These are phyloP conservation scores for Boletus rufocinnamomeus DNA, from an alignment of 768 basidiomycete species.

Conservation along the genomic window DNA sequence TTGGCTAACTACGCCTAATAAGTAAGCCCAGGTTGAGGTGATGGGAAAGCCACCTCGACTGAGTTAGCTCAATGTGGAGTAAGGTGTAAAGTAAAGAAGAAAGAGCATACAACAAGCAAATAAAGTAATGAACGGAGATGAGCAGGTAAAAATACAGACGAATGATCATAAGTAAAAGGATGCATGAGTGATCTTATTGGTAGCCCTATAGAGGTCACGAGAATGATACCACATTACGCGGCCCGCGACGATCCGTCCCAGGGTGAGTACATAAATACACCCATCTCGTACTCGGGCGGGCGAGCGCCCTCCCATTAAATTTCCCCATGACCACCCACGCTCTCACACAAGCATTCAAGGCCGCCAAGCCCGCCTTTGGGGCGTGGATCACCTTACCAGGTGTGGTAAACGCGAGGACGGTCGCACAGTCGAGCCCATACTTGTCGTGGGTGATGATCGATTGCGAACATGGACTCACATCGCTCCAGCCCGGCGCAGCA, in stretches of 20 bases:
- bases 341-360: slow-evolving; percentile 53
- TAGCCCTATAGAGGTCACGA: not conserved
- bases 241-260: slow-evolving; percentile 4
- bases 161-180: no score
- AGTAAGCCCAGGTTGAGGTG: no score
- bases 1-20: no score
- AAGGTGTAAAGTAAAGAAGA: no score
- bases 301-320: not conserved
- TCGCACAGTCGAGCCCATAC: slow-evolving; percentile 55
- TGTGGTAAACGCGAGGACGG: slow-evolving; percentile 55
- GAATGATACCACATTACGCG: not conserved
- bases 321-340: slow-evolving; percentile 52
- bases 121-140: no score
- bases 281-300: not conserved
- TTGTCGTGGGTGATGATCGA: slow-evolving; percentile 68
- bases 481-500: slow-evolving; percentile 55
- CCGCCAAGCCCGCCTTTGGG: slow-evolving; percentile 63
- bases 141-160: no score
- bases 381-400: slow-evolving; percentile 67
- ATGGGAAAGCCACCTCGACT: no score
- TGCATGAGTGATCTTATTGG: no score
- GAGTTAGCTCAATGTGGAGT: no score
- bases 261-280: slow-evolving; percentile 10
- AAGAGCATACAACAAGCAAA: no score
- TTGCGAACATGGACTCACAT: slow-evolving; percentile 66